Conservation (phyloP, 1,139 yeast species). For the Yamadazyma kanchanaburiensis region DNA sequence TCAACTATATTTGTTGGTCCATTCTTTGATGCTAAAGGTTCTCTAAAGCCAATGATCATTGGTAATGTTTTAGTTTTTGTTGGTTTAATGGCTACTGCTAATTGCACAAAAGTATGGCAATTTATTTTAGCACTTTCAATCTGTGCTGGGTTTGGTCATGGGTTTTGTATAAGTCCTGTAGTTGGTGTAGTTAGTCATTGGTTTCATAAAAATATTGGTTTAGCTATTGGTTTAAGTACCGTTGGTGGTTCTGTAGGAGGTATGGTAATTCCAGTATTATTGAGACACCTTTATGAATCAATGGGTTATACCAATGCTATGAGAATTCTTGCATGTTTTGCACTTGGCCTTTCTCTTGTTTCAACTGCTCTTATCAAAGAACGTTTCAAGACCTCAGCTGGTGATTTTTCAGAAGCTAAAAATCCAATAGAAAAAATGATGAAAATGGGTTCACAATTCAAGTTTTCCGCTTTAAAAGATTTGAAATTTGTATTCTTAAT, state of each 20-base stretch:
- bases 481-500: constrained; percentile 21
- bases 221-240: constrained; percentile 56
- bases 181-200: constrained; percentile 58
- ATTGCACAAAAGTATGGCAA: constrained; percentile 47
- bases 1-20: constrained; percentile 49
- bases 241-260: constrained; percentile 68
- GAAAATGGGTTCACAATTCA: constrained; percentile 11
- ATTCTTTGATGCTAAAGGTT: constrained; percentile 48
- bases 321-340: constrained; percentile 49
- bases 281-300: constrained; percentile 47
- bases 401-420: constrained; percentile 3
- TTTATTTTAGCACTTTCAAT: constrained; percentile 50
- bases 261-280: constrained; percentile 54
- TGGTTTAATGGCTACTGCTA: constrained; percentile 52
- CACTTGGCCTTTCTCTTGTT: constrained; percentile 35
- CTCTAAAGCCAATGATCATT: constrained; percentile 37
- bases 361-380: constrained; percentile 47
- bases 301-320: constrained; percentile 65
- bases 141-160: constrained; percentile 53
- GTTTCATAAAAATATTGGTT: constrained; percentile 49
- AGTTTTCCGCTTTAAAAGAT: constrained; percentile 22
- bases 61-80: constrained; percentile 43
- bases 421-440: constrained; percentile 7
- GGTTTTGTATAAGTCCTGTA: constrained; percentile 53
- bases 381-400: constrained; percentile 20